A percentile compares a stretch with the other conserved stretches of the same genome.
These are phyloP conservation scores for Usnea hakonensis DNA, from an alignment of 495 filamentous ascomycete species.

Conservation along the genomic window DNA sequence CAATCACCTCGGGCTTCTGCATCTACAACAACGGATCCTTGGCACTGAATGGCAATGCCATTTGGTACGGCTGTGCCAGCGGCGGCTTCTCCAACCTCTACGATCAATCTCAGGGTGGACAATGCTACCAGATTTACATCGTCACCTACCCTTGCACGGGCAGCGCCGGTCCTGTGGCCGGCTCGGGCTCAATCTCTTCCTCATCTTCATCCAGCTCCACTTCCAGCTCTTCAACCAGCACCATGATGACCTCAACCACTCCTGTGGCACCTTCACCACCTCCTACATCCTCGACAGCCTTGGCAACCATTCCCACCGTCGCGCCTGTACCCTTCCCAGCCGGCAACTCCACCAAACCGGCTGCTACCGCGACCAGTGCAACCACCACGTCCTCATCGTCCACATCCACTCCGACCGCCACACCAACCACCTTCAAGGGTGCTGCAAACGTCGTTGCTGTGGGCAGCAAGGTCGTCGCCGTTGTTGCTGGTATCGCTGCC, in stretches of 20 bases:
- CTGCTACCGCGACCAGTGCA: neutral
- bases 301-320: neutral
- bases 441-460: constrained; percentile 1
- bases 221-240: neutral
- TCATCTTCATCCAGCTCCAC: too few species aligned
- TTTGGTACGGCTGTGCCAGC: constrained; percentile 58
- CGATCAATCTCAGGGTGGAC: constrained; percentile 43
- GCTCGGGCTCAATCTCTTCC: too few species aligned
- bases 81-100: constrained; percentile 60
- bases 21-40: constrained; percentile 49
- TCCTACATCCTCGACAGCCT: neutral
- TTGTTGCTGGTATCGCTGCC: constrained; percentile 10
- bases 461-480: constrained; percentile 8
- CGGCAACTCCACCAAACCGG: constrained; percentile 5
- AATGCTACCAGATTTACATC: constrained; percentile 44
- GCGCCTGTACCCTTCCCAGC: constrained; percentile 3
- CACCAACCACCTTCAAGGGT: constrained; percentile 5
- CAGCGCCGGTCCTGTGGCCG: neutral
- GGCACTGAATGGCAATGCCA: constrained; percentile 48
- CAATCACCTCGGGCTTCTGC: constrained; percentile 58
- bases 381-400: neutral
- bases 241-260: neutral
- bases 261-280: neutral
- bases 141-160: constrained; percentile 30
- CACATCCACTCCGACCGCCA: neutral